phyloP scores from a whole-genome alignment of 805 yeast genomes.

The Hemisphaericaspora nanyangensis region DNA sequence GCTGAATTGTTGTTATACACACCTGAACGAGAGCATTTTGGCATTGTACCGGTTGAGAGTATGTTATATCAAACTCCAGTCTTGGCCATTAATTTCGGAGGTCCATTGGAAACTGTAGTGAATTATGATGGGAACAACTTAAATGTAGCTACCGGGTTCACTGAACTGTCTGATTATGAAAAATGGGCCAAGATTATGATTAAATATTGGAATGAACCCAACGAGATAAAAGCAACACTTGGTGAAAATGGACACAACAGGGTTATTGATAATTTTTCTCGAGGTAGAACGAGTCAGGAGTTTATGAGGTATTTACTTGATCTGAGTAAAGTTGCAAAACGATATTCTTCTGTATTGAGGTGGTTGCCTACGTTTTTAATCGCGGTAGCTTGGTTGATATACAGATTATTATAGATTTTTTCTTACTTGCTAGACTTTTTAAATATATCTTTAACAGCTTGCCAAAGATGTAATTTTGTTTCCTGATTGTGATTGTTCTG shows the following conservation, averaged over 20 bases:
- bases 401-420: background rate
- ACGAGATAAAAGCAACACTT: conserved; percentile 17
- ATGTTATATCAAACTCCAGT: conserved; percentile 84
- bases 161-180: conserved; percentile 42
- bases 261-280: conserved; percentile 38
- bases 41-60: conserved; percentile 95
- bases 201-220: conserved; percentile 28
- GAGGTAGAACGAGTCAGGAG: conserved; percentile 40
- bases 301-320: conserved; percentile 17
- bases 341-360: background rate
- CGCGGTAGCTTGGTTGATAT: background rate
- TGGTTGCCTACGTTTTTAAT: background rate
- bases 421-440: conserved; percentile 7
- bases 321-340: conserved; percentile 1
- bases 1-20: conserved; percentile 75
- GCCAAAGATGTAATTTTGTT: conserved; percentile 24
- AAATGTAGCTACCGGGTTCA: conserved; percentile 59
- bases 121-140: conserved; percentile 23
- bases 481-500: conserved; percentile 6
- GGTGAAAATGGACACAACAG: conserved; percentile 36
- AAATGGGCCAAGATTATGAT: conserved; percentile 55
- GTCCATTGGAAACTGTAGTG: conserved; percentile 80
- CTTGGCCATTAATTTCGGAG: conserved; percentile 84
- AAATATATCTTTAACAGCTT: conserved; percentile 26
- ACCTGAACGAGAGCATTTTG: conserved; percentile 91